Evolutionary conservation across 768 basidiomycete genomes (phyloP).

Genomic region (Phlebiopsis flavidoalba): DNA sequence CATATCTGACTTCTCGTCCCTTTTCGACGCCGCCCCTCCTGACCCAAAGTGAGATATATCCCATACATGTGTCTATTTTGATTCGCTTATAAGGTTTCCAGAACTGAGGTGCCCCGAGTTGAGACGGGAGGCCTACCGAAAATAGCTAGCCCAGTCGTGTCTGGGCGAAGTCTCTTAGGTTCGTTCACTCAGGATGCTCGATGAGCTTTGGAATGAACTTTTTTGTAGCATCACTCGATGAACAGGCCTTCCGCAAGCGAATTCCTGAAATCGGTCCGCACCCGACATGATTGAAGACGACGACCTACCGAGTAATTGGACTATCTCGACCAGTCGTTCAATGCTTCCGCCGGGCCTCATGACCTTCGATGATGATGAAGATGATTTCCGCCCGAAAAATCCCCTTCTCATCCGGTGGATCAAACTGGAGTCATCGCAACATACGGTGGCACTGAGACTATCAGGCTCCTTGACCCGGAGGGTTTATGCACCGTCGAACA

Average conservation of each 20-base stretch:
- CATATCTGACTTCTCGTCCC: slow-evolving; percentile 43
- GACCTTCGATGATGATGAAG: slow-evolving; percentile 63
- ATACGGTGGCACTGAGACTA: slow-evolving; percentile 81
- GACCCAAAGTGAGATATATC: slow-evolving; percentile 17
- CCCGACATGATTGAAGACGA: slow-evolving; percentile 93
- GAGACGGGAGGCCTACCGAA: slow-evolving; percentile 14
- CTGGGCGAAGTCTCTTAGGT: slow-evolving; percentile 24
- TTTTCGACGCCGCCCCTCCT: slow-evolving; percentile 33
- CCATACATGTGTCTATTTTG: background rate
- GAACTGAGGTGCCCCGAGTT: background rate
- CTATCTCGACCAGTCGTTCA: slow-evolving; percentile 82
- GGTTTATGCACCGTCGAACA: slow-evolving; percentile 69
- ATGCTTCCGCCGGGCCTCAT: slow-evolving; percentile 71
- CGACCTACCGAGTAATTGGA: slow-evolving; percentile 87
- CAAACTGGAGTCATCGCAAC: slow-evolving; percentile 45
- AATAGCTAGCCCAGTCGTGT: slow-evolving; percentile 2
- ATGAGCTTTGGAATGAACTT: background rate
- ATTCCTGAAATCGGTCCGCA: slow-evolving; percentile 70
- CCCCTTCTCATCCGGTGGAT: slow-evolving; percentile 16
- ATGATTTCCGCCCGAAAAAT: slow-evolving; percentile 36
- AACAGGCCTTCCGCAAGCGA: slow-evolving; percentile 66
- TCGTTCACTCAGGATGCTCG: background rate
- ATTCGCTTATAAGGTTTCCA: background rate
- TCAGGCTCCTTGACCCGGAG: slow-evolving; percentile 64
- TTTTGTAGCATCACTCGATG: slow-evolving; percentile 65